Conservation (phyloP, 257 asterid genomes). For the Nicotiana noctiflora region DNA sequence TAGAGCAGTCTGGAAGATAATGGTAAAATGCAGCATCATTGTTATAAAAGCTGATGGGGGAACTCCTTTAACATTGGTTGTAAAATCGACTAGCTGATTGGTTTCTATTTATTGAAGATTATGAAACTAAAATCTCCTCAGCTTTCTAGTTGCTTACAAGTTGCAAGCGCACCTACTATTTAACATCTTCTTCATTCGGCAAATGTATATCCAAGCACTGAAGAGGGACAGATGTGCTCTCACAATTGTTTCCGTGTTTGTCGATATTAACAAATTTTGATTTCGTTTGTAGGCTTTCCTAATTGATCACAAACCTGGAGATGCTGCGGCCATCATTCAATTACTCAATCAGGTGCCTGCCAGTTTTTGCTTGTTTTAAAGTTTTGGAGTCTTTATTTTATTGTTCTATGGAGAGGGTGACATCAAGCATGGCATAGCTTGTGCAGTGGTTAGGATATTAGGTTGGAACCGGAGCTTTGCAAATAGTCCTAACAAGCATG, state of each 20-base stretch:
- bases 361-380: not conserved
- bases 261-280: constrained; percentile 1
- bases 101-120: not conserved
- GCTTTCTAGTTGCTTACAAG: not conserved
- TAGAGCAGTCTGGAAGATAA: not conserved
- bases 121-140: not conserved
- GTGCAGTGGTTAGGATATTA: not conserved
- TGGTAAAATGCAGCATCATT: not conserved
- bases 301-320: constrained; percentile 64
- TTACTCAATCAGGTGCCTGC: constrained; percentile 52
- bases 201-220: not conserved
- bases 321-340: constrained; percentile 72
- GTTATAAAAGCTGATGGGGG: not conserved
- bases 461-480: not conserved
- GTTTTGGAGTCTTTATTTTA: not conserved
- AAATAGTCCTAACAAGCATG: too few relatives aligned
- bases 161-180: not conserved
- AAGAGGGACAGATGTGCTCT: not conserved
- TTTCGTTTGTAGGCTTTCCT: constrained; percentile 58
- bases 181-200: not conserved
- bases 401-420: not conserved
- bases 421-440: not conserved
- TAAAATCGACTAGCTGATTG: not conserved
- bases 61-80: not conserved
- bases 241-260: not conserved